Conservation (phyloP, 352 stramenopile genomes). For the Phytophthora quininea region DNA sequence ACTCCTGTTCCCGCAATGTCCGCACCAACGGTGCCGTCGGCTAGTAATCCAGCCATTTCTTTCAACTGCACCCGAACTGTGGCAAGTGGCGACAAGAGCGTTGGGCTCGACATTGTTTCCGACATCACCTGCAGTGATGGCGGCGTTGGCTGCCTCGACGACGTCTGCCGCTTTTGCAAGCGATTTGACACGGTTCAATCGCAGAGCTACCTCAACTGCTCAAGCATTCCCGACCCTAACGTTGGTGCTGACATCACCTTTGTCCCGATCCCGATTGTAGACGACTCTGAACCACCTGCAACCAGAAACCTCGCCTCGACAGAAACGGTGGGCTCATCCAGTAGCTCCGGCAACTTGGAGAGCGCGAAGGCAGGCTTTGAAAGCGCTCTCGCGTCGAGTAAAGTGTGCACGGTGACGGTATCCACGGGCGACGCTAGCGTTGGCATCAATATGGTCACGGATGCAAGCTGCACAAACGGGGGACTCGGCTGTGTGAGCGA, state of each 20-base stretch:
- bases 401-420: constrained; percentile 16
- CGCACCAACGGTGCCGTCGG: not conserved
- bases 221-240: constrained; percentile 19
- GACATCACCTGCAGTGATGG: constrained; percentile 45
- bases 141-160: constrained; percentile 40
- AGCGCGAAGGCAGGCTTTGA: constrained; percentile 1
- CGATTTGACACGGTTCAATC: constrained; percentile 40
- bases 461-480: constrained; percentile 19
- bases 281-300: constrained; percentile 10
- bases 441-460: constrained; percentile 35
- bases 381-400: constrained; percentile 5
- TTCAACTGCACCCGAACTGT: constrained; percentile 28
- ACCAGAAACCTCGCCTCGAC: constrained; percentile 9
- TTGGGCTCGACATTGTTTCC: constrained; percentile 44
- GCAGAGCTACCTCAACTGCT: constrained; percentile 34
- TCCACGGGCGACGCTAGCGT: constrained; percentile 22
- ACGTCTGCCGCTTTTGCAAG: constrained; percentile 43
- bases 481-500: constrained; percentile 22
- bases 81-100: constrained; percentile 35
- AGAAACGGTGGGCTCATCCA: constrained; percentile 1
- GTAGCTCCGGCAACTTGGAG: not conserved
- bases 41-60: constrained; percentile 5
- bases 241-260: constrained; percentile 36
- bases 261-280: constrained; percentile 29
- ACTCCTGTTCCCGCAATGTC: not conserved